Conservation (phyloP, 306 rosid species). For the Medicago lupulina region DNA sequence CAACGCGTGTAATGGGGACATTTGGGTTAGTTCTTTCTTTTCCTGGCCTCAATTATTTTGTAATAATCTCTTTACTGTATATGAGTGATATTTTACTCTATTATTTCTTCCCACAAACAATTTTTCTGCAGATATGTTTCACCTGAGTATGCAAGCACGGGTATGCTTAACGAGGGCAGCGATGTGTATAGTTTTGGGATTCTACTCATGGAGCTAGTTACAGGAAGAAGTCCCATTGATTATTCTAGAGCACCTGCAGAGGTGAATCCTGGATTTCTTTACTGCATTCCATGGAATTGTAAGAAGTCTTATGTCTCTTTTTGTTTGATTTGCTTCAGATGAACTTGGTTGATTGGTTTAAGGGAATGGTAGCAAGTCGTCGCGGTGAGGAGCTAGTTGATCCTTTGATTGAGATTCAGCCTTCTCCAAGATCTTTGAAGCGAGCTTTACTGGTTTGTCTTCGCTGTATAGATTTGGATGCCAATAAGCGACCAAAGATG, state of each 20-base stretch:
- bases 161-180: constrained; percentile 97
- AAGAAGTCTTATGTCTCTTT: constrained; percentile 24
- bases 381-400: constrained; percentile 85
- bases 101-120: constrained; percentile 8
- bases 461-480: constrained; percentile 93
- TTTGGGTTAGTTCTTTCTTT: constrained; percentile 75
- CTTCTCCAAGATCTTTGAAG: constrained; percentile 84
- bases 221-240: constrained; percentile 97
- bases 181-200: constrained; percentile 95
- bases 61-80: not conserved
- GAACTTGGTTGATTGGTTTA: constrained; percentile 99
- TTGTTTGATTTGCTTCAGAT: constrained; percentile 62
- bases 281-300: constrained; percentile 33
- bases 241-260: constrained; percentile 93
- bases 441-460: constrained; percentile 87
- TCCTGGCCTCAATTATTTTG: constrained; percentile 26
- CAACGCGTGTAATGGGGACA: constrained; percentile 98
- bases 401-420: constrained; percentile 78
- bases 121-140: constrained; percentile 79
- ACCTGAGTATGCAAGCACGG: constrained; percentile 98
- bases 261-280: constrained; percentile 56
- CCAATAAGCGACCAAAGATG: constrained; percentile 92
- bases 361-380: constrained; percentile 87
- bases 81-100: constrained; percentile 11
- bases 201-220: constrained; percentile 93